Evolutionary conservation across 257 asterid species (phyloP), one percentile per base, ranked within the genome.

Genomic region (Gardenia jasminoides): DNA sequence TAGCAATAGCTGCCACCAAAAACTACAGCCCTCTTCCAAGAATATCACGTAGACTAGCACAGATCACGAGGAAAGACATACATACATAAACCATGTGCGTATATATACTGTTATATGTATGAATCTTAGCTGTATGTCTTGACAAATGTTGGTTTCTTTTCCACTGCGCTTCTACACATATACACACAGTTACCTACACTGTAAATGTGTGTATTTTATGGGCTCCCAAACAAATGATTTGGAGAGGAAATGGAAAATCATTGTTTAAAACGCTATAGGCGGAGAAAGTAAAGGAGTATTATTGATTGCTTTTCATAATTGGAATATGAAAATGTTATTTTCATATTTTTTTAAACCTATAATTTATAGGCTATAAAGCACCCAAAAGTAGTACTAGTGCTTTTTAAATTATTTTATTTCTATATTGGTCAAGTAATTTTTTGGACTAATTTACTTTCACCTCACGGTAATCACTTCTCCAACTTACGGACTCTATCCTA

Each of bases 61-160:
- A 81, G 89, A 82, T 88, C 91, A 89, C 92, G 87, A 87, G 86
- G 74, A 85, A 66, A 76, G 68, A 78, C 85, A 71, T 33, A 59
- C 28, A 46, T 24, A 75, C 28, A 75, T 33, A 41, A 44, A 58
- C 79, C 43, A 46, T 31, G 70, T 33, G 64, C 71, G 70, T 78
- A 61, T 43, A 75, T 79, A 76, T 3, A 41, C 30, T 39, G 12
- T n/a, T 30, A 47, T 48, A 46, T 39, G 50, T 10, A 20, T 46
- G 36, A 33, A 59, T 62, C 52, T 54, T 54, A 74, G 76, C 70
- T 77, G 44, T 79, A 30, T 67, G 30, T 79, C 59, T 69, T 12
- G n/a, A 13, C 77, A 77, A 50, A 69, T 74, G 64, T 50, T 50
- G 56, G 44, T 67, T 54, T 47, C 2, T 46, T 59, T 31, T 22